Conservation (phyloP, 495 filamentous ascomycete species). For the Xylaria telfairii region DNA sequence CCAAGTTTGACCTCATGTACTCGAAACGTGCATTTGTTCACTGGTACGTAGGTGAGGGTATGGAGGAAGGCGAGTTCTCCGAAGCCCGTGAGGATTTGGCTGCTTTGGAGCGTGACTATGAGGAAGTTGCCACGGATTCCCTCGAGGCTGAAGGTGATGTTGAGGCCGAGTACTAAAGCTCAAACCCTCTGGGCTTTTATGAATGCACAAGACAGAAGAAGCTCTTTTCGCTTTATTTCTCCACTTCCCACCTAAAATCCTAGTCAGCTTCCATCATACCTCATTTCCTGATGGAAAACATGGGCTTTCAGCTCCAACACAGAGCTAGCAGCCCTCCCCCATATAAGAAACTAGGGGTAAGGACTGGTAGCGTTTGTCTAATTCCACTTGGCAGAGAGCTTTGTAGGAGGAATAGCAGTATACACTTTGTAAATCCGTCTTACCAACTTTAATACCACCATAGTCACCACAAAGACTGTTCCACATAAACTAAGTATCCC, state of each 20-base stretch:
- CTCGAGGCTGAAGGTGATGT: slow-evolving; percentile 84
- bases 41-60: slow-evolving; percentile 99
- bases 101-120: slow-evolving; percentile 97
- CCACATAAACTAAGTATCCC: not conserved
- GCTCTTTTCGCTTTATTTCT: slow-evolving; percentile 34
- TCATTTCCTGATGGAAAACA: slow-evolving; percentile 22
- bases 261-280: slow-evolving; percentile 33
- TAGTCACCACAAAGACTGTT: slow-evolving; percentile 17
- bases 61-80: slow-evolving; percentile 99
- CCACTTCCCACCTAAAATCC: slow-evolving; percentile 32
- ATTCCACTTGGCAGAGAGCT: slow-evolving; percentile 25
- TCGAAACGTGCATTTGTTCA: slow-evolving; percentile 99
- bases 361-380: slow-evolving; percentile 13
- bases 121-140: slow-evolving; percentile 97
- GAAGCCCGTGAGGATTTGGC: slow-evolving; percentile 98
- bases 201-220: slow-evolving; percentile 31
- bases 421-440: slow-evolving; percentile 43
- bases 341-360: not conserved
- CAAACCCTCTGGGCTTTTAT: slow-evolving; percentile 26
- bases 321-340: not conserved
- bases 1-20: slow-evolving; percentile 99
- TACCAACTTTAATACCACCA: slow-evolving; percentile 41
- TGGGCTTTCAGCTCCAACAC: slow-evolving; percentile 28
- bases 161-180: slow-evolving; percentile 94
- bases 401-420: slow-evolving; percentile 42